Evolutionary conservation across 2,329 filamentous ascomycete species (phyloP), one percentile per base, ranked within the genome.

Genomic region (Thermomyces lanuginosus): DNA sequence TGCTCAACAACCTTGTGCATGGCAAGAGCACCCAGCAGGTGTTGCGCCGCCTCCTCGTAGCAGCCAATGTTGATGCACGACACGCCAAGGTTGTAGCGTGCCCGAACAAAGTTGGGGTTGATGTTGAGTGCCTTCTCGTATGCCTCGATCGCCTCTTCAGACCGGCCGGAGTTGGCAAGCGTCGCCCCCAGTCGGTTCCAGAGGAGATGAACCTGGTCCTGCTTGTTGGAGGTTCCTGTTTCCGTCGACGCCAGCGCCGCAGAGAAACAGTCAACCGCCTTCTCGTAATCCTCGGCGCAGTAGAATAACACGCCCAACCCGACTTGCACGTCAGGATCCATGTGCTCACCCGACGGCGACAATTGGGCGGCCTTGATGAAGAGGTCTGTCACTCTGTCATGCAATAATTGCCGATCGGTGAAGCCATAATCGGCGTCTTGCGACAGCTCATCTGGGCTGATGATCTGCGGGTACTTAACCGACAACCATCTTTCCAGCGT

Each of bases 261-360:
- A 30, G 77, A 79, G 68, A 98, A 98, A 63, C 91, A 98, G 61
- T 98, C 89, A 19, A 98, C 86, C 0, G 89, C 89, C 60, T 98
- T 98, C 49, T 89, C 81, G 60, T 93, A 95, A 48, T 95, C 86
- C 55, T 98, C 89, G 16, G 81, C 83, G 27, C 86, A 89, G 56
- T 98, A 98, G 61, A 98, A 95, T 9, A 98, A 69, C 4, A 98
- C 89, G 18, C 91, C 91, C 1, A 98, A 66, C 1, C 89, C 89
- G 32, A 98, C 89, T 56, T 98, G 91, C 5, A 98, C 89, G 49
- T 98, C 89, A 0, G 89, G 89, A 46, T 98, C 91, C 79, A 98
- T 95, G 45, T 89, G 81, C 45, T 83, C 81, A 34, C 86, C 89
- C 25, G 81, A 76, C 0, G 89, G 89, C 16, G 81, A 89, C 25